Evolutionary conservation across 768 basidiomycete species (phyloP).

Genomic region (Udeniomyces megalosporus): DNA sequence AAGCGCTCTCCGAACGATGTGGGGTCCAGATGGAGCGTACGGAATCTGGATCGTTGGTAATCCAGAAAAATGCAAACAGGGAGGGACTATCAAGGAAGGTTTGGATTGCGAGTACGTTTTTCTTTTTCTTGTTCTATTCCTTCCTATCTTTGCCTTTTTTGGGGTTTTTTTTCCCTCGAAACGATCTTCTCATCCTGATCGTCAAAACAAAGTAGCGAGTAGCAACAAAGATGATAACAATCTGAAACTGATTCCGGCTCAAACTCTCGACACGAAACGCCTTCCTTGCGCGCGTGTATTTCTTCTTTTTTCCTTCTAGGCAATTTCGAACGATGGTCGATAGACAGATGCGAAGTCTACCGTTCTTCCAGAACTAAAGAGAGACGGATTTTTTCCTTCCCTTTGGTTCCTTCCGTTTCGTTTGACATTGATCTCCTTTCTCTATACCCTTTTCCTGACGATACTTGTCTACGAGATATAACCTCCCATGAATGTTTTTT

Average conservation of each 20-base stretch:
- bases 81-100: constrained; percentile 1
- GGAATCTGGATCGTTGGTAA: constrained; percentile 10
- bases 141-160: constrained; percentile 49
- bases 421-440: background rate
- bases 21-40: constrained; percentile 12
- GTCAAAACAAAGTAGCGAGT: background rate
- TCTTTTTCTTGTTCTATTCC: constrained; percentile 55
- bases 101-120: constrained; percentile 15
- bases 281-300: background rate
- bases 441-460: background rate
- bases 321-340: constrained; percentile 29
- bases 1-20: constrained; percentile 1
- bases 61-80: constrained; percentile 10
- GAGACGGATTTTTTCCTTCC: too few relatives aligned
- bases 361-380: constrained; percentile 22
- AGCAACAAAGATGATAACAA: background rate
- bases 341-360: constrained; percentile 27
- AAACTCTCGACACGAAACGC: background rate
- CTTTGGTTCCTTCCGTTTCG: background rate
- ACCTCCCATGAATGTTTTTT: too few relatives aligned
- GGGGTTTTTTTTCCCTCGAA: background rate
- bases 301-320: background rate
- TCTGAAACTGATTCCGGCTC: too few relatives aligned
- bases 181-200: background rate
- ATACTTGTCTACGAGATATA: too few relatives aligned